Conservation (phyloP, 192 early-diverging fungal genomes). For the Linnemannia schmuckeri region DNA sequence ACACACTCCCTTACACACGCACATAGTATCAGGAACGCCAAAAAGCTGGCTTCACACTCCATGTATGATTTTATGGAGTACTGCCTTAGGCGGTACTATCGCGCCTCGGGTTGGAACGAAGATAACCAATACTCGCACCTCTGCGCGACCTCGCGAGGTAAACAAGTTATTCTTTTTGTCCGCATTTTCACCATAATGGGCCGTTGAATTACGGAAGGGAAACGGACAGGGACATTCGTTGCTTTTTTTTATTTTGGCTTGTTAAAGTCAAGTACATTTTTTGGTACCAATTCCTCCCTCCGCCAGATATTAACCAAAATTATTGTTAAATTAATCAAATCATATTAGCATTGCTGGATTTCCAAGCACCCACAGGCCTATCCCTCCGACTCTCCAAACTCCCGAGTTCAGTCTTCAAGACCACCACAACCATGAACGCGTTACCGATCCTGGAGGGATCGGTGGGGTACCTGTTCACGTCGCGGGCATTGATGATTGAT, state of each 20-base stretch:
- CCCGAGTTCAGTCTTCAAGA: slow-evolving; percentile 81
- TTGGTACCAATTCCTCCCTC: too few species aligned
- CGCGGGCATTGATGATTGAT: slow-evolving; percentile 73
- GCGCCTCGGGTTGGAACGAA: slow-evolving; percentile 82
- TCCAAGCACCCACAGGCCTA: slow-evolving; percentile 81
- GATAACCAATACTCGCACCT: slow-evolving; percentile 88
- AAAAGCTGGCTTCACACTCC: slow-evolving; percentile 44
- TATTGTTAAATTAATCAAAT: too few species aligned
- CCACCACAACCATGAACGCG: slow-evolving; percentile 80
- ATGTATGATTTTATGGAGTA: slow-evolving; percentile 89
- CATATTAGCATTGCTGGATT: slow-evolving; percentile 78
- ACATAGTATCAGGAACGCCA: not conserved
- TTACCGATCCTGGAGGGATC: slow-evolving; percentile 69
- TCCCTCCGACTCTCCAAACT: slow-evolving; percentile 81
- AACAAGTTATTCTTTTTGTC: not conserved
- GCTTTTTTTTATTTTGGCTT: not conserved
- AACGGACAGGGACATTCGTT: not conserved
- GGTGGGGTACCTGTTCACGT: slow-evolving; percentile 87
- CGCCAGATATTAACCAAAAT: too few species aligned
- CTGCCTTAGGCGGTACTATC: slow-evolving; percentile 84
- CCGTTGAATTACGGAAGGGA: too few species aligned
- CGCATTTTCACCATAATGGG: too few species aligned
- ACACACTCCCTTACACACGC: not conserved
- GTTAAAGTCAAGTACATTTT: not conserved
- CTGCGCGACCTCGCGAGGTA: slow-evolving; percentile 74